Evolutionary conservation across 2,329 filamentous ascomycete species (phyloP), one percentile per base, ranked within the genome.

Genomic region (Uncinocarpus reesii): DNA sequence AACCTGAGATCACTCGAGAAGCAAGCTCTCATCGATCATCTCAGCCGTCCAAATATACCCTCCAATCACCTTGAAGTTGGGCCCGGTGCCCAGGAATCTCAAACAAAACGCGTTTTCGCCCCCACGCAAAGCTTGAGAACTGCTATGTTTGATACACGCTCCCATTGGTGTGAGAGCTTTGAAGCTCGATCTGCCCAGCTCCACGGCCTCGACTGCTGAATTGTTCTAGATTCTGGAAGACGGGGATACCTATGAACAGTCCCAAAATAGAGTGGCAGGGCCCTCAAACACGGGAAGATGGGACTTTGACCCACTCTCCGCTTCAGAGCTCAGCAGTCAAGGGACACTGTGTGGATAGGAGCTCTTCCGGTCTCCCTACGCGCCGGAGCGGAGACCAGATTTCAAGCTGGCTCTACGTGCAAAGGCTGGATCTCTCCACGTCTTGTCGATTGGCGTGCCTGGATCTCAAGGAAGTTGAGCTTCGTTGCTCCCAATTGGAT

Each of bases 51-150:
- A 41, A 40, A 32, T 41, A 47, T 47, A 41, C 36, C 28, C 45
- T 47, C 45, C 45, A 47, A 47, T 47, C 36, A 35, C 16, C 16
- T 6, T 15, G 13, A 24, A 24, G 7, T n/a, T 26, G 41, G 35
- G 18, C 11, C 18, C 23, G 13, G 32, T 40, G 16, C 20, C 20
- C 10, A 16, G 26, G 34, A 21, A 10, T 41, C 18, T 20, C 11
- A 47, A 47, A 47, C 44, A 47, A 18, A 36, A 40, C n/a, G 20
- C 34, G 45, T 47, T 34, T 34, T 35, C n/a, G 34, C 45, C 45
- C 45, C 45, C 45, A 47, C 24, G 21, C 15, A 20, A 41, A 38
- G 43, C 43, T 46, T 23, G 20, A 21, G 10, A 34, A 34, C 16
- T 38, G 34, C 43, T 46, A 18, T 46, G 32, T 28, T 46, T 46